Evolutionary conservation across 768 basidiomycete species (phyloP).

Genomic region (Termitomyces sp.): DNA sequence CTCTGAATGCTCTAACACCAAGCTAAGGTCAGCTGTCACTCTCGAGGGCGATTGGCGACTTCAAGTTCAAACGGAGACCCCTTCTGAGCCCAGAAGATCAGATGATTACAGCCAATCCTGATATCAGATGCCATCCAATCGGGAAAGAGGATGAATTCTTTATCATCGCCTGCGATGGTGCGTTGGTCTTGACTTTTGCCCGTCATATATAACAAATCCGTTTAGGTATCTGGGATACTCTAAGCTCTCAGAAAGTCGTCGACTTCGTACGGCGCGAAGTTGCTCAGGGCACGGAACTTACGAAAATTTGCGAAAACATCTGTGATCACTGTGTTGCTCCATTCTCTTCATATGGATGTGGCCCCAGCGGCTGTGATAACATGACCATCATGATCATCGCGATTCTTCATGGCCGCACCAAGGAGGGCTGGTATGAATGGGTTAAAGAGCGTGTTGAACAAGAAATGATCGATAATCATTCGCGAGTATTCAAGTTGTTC

Average conservation of each 20-base stretch:
- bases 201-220: constrained; percentile 6
- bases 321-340: constrained; percentile 94
- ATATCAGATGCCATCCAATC: constrained; percentile 75
- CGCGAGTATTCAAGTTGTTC: too few species aligned
- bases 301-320: constrained; percentile 84
- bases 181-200: constrained; percentile 13
- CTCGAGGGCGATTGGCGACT: constrained; percentile 93
- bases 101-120: constrained; percentile 93
- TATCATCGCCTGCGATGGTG: constrained; percentile 94
- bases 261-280: constrained; percentile 82
- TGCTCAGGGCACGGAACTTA: constrained; percentile 69
- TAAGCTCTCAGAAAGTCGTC: constrained; percentile 87
- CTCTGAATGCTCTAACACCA: not conserved
- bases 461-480: too few species aligned
- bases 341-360: constrained; percentile 81
- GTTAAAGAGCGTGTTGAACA: constrained; percentile 73
- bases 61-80: constrained; percentile 93
- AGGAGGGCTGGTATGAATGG: constrained; percentile 92
- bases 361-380: constrained; percentile 92
- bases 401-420: constrained; percentile 76
- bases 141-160: constrained; percentile 93
- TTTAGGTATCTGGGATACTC: constrained; percentile 97
- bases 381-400: constrained; percentile 96
- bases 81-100: constrained; percentile 84
- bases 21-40: constrained; percentile 85